Conservation (phyloP, 208 protist genomes). For the Acanthamoeba triangularis region DNA sequence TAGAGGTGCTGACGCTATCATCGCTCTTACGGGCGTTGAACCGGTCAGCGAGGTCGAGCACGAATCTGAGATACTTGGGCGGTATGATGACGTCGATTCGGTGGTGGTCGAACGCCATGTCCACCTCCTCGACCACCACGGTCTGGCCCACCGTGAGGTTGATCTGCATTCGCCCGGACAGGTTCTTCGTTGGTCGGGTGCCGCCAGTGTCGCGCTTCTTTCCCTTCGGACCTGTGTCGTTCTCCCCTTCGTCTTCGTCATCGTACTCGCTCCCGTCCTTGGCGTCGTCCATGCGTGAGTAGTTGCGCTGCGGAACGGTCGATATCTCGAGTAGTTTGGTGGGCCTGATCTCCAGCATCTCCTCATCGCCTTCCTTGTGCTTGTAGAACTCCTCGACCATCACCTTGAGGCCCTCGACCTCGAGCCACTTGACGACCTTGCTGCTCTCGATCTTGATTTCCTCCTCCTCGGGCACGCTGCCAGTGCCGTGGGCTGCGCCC, state of each 20-base stretch:
- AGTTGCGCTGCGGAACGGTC: not conserved
- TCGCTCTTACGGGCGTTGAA: not conserved
- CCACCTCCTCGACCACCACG: not conserved
- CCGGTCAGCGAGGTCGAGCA: not conserved
- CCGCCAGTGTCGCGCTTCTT: not conserved
- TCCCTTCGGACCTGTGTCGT: not conserved
- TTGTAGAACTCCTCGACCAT: constrained; percentile 47
- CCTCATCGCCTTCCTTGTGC: not conserved
- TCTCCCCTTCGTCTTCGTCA: not conserved
- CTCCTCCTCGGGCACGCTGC: not conserved
- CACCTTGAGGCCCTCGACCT: constrained; percentile 15
- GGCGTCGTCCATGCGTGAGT: not conserved
- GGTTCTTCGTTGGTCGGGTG: not conserved
- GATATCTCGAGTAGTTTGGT: constrained; percentile 46
- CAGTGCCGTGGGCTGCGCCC: not conserved
- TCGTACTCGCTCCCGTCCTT: not conserved
- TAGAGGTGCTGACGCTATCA: not conserved
- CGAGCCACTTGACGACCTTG: constrained; percentile 30
- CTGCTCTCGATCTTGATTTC: not conserved
- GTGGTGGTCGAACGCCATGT: constrained; percentile 40
- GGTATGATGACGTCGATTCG: constrained; percentile 1
- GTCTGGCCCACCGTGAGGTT: constrained; percentile 45
- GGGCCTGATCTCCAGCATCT: not conserved
- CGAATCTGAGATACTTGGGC: not conserved
- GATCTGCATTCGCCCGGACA: not conserved